Base-by-base conservation (phyloP, 768 basidiomycete genomes). In the Boletus rubescentipes region DNA sequence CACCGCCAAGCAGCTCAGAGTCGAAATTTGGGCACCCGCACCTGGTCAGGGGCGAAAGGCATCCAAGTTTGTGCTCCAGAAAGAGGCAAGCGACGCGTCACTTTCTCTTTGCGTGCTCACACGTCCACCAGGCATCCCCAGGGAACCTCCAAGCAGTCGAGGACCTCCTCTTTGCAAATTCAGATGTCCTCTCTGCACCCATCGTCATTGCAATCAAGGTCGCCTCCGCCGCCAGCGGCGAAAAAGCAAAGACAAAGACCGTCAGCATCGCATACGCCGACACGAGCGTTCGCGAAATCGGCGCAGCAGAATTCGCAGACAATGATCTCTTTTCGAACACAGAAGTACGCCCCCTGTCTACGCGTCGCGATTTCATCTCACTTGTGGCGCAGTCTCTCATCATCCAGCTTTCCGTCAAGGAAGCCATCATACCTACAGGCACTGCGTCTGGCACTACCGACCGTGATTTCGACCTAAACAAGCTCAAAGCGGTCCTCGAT, bases 331-430 rank as follows among this genome's bases (percentile, higher is more conserved):
- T 95, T 71, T 94, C 93, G 1, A 99, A 98, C 63, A 86, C 89
- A 4, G 96, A 99, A 79, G 96, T 93, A 54, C 38, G 72, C 51
- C 14, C n/a, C 16, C n/a, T 48, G 15, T 39, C 21, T 49, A 20
- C 44, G 34, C 20, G 21, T 32, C 12, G 26, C 51, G 16, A 36
- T 29, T n/a, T 23, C 1, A 9, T 31, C 41, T 56, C 32, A 57
- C 50, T 26, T 18, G 44, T 53, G 38, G 12, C 26, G 32, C 63
- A 98, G 96, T 93, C 93, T 2, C 80, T 98, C 32, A 75, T 98
- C 34, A 98, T 98, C 54, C 97, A 99, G 68, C 81, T 98, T 2
- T 94, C 93, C 0, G 91, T 93, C n/a, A 98, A 98, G 68, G 97
- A 99, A 71, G 93, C 93, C 4, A 79, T 98, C 49, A 76, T 98